Evolutionary conservation across 176 grass and related monocot species (phyloP), one percentile per base, ranked within the genome.

Genomic region (Puccinellia tenuiflora): DNA sequence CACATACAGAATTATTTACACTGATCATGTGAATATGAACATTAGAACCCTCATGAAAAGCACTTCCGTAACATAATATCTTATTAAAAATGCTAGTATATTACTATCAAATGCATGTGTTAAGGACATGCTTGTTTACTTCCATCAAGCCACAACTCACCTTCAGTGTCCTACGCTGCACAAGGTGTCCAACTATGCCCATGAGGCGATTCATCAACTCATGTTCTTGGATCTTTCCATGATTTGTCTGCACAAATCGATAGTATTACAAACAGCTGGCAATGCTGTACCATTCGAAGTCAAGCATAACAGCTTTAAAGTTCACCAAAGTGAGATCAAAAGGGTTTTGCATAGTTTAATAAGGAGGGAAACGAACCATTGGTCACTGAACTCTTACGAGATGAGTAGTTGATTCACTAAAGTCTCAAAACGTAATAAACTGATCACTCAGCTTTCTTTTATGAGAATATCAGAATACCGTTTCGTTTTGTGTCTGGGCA

Each of bases 101-200:
- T 79, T 66, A 37, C 18, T 30, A 84, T 35, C 42, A 64, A 75
- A 55, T 39, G 34, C 21, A 56, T 39, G 60, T 59, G 21, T 35
- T 52, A 76, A 71, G 26, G 47, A 67, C 25, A 83, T 83, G 29
- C 37, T 67, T 67, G 52, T 38, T 84, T 81, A 81, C 57, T 89
- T 86, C 51, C 38, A 70, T 70, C 39, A 70, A 24, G 42, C 67
- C 67, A 37, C 74, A 55, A 79, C 64, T 86, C 68, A 99, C 96
- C 93, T 92, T 96, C 75, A 99, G 73, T 59, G 96, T 99, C 85
- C 90, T 96, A 33, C 96, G 93, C 74, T 89, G 93, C 55, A 99
- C 91, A 83, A 99, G 85, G 81, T 99, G 96, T 73, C 96, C 96
- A 87, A 99, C 79, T 87, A 94, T 99, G 85, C 89, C 89, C 97